Evolutionary conservation across 805 yeast genomes (phyloP), one percentile per base, ranked within the genome.

Genomic region (Kuraishia ogatae): DNA sequence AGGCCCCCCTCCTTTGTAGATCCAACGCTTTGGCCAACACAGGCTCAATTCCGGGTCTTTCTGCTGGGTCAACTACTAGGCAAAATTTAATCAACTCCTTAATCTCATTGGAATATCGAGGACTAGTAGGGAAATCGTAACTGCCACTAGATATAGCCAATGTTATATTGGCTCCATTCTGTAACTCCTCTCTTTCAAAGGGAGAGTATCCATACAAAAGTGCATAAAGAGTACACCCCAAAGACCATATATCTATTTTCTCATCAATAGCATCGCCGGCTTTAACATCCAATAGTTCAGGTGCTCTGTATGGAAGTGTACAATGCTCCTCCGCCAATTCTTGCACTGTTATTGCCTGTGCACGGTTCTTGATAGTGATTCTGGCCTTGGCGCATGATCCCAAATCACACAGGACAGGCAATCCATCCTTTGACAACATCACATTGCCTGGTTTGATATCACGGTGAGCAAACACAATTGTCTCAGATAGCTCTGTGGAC

Each of bases 381-480:
- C 85, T 72, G 0, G 96, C 93, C 56, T 74, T 78, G 4, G 84
- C 69, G 63, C 93, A 85, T 7, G 94, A 85, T 7, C 97, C 97
- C 55, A 92, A 71, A 65, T 93, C 97, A 61, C 88, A 84, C 49
- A 93, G 72, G 7, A 92, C 90, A 0, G 96, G 96, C 15, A 79
- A 66, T 2, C 89, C 90, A 57, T 84, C 87, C 50, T 83, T 79
- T 0, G 88, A 77, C 4, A 91, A 71, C 92, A 92, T 85, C 19
- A 91, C 81, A 64, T 89, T 92, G 1, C 94, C 96, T 0, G 97
- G 97, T 65, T 89, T 92, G 55, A 92, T 71, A 66, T 92, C 97
- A 55, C 91, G 71, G 67, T 92, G 97, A 0, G 96, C 93, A 66
- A 80, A 90, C 2, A 93, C 87, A 2, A 79, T 73, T 2, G 80